These are phyloP conservation scores for Paramecium tetraurelia DNA, from an alignment of 73 alveolate genomes.

Conservation along the genomic window DNA sequence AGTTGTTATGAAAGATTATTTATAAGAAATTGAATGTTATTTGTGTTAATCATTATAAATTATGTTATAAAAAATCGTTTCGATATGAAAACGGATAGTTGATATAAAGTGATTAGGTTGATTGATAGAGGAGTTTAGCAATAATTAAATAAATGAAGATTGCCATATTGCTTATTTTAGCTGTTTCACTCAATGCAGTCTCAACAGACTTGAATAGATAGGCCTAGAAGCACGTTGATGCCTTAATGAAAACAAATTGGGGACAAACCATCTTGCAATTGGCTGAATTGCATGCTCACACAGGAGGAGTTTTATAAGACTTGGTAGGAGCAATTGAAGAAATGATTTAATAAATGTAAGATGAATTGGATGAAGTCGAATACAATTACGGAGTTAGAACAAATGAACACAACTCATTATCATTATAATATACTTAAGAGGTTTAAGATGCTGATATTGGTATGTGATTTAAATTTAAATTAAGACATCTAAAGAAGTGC, in stretches of 20 bases:
- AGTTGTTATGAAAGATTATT: not conserved
- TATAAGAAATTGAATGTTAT: not conserved
- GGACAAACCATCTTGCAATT: constrained; percentile 18
- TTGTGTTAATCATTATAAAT: not conserved
- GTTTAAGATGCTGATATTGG: constrained; percentile 48
- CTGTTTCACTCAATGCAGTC: constrained; percentile 31
- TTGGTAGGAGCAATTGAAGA: constrained; percentile 49
- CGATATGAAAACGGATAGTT: not conserved
- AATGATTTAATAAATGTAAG: constrained; percentile 30
- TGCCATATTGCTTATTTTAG: not conserved
- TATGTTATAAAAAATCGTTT: not conserved
- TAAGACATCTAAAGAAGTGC: constrained; percentile 1
- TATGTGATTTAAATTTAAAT: not conserved
- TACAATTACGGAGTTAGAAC: constrained; percentile 45
- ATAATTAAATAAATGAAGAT: not conserved
- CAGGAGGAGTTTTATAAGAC: constrained; percentile 44
- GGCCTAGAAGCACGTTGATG: constrained; percentile 5
- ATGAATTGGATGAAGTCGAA: constrained; percentile 35
- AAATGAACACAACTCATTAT: not conserved
- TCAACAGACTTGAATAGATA: not conserved
- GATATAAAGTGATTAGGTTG: not conserved
- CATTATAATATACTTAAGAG: not conserved
- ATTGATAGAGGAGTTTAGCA: not conserved
- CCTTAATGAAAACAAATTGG: constrained; percentile 37
- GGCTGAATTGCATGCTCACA: constrained; percentile 8